phyloP scores from a whole-genome alignment of 2,329 filamentous ascomycete species.

The Fusarium redolens region DNA sequence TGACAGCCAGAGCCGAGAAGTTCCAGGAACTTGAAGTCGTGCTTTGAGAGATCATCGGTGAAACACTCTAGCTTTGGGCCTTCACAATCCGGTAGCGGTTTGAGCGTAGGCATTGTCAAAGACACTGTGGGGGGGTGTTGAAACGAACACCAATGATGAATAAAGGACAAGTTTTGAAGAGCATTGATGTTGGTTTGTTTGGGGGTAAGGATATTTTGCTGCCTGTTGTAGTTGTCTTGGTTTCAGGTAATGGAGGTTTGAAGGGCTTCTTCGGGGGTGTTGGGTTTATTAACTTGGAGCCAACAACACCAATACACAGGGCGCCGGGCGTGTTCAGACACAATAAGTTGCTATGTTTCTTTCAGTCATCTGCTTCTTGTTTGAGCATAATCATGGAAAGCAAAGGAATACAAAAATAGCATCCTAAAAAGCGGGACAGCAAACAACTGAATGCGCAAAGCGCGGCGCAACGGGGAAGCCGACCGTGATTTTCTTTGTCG shows the following conservation, averaged over 20 bases:
- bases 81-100: slow-evolving; percentile 6
- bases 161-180: not conserved
- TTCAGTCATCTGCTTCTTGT: not conserved
- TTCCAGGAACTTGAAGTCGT: not conserved
- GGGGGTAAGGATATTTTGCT: not conserved
- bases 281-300: not conserved
- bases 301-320: not conserved
- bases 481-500: not conserved
- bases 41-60: not conserved
- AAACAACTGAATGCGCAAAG: not conserved
- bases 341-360: not conserved
- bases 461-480: not conserved
- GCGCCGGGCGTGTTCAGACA: not conserved
- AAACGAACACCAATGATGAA: not conserved
- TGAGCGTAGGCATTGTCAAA: not conserved
- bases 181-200: not conserved
- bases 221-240: not conserved
- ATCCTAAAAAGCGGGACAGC: too few relatives aligned
- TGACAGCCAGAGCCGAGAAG: not conserved
- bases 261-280: not conserved
- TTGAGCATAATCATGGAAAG: accelerated
- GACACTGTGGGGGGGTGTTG: accelerated
- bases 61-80: slow-evolving; percentile 21
- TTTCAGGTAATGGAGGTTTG: not conserved
- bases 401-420: not conserved